Base-by-base conservation (phyloP, 2,329 filamentous ascomycete genomes). In the Ophiostoma sp. region DNA sequence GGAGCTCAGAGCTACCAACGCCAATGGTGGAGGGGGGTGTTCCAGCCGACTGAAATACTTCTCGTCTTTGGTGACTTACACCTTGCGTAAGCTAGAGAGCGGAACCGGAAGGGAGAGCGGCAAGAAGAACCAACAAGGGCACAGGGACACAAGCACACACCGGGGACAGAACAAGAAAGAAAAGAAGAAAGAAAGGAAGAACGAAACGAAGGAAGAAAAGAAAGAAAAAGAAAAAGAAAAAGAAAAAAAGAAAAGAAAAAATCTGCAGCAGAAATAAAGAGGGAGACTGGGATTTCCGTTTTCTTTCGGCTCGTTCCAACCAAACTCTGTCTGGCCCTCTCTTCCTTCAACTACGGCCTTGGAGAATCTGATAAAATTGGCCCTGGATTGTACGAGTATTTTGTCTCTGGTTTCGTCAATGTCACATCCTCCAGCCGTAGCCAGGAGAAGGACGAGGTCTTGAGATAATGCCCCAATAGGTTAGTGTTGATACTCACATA, bases 341-440 rank as follows among this genome's bases (percentile, higher is more conserved):
- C 55, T 60, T 27, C 27, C n/a, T 55, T 55, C 18, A 27, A 27
- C 14, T 55, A 18, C 27, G 9, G 49, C n/a, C 49, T 27, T 18
- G 60, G 60, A 63, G 60, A 63, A 63, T 63, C 60, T 63, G 60
- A 63, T 63, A 63, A 63, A 63, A 63, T 42, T 63, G 42, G 16
- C 60, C 60, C 60, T 41, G 38, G 27, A 63, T 41, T 63, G 38
- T 63, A n/a, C n/a, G n/a, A n/a, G n/a, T n/a, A 11, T 60, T 60
- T 60, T 14, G 49, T 27, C 27, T 11, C 12, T 55, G 49, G 8
- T 9, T 55, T 55, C n/a, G 12, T 55, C 9, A 7, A 27, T 55
- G 49, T n/a, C 27, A 55, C 42, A 44, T 44, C 2, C 49, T 55
- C 27, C n/a, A 52, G 27, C 27, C 27, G 27, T 27, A 11, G 49